Base-by-base conservation (phyloP, 768 basidiomycete species). In the Ephemerocybe angulata region DNA sequence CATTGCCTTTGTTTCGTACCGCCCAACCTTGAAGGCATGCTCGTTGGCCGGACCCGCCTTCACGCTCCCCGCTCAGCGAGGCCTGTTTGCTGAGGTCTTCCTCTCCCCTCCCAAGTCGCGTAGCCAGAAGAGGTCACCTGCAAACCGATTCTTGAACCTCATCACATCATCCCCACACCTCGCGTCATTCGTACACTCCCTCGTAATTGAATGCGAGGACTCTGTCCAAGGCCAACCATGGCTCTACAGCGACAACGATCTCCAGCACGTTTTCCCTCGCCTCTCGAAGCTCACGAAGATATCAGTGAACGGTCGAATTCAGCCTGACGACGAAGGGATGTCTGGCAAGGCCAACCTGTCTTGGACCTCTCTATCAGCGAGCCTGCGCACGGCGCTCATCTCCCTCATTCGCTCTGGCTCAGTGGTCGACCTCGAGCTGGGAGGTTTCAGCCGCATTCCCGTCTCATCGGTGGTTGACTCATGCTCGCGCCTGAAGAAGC, bases 271-370 rank as follows among this genome's bases (percentile, higher is more conserved):
- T 35, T 29, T 57, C 27, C 56, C 56, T n/a, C 25, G 21, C 38
- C 56, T 57, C 8, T 19, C 8, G 46, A 42, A 29, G 13, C 37
- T 57, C 11, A 25, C 56, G n/a, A 46, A 41, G 31, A 47, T 57
- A 4, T 52, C 56, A 19, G 51, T 57, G 35, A 53, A 53, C 19
- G 56, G 56, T 30, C 47, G 50, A 19, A 31, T 53, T 30, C 24
- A 53, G 30, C 35, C 56, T 6, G 56, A 43, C 10, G 44, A 50
- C 52, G 52, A 53, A 10, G 17, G 38, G 17, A 30, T 41, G 17
- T 51, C 52, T 17, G 29, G 37, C 31, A 57, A 57, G 47, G 51
- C 56, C n/a, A 53, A 57, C 56, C 52, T 57, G 6, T 57, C 56
- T 12, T 57, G 56, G 56, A 53, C 56, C 3, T 57, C 52, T 10